Base-by-base conservation (phyloP, 352 stramenopile species). In the Globisporangium nodosum region DNA sequence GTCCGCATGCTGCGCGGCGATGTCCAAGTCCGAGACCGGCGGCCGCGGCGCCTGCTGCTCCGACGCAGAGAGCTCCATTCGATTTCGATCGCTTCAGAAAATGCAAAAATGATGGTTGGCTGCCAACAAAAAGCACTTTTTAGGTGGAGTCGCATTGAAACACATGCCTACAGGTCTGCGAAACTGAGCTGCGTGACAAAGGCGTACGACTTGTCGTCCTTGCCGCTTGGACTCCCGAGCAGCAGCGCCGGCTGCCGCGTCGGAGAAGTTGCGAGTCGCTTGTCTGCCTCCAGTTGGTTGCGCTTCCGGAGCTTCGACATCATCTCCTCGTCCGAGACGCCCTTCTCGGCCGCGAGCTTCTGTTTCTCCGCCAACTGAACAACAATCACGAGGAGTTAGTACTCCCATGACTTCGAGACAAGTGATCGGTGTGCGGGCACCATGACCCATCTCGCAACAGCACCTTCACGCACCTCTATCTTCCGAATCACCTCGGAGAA, bases 311-410 rank as follows among this genome's bases (percentile, higher is more conserved):
- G 66, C 54, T 92, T 92, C 13, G 75, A 74, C 59, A 90, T 70
- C 71, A 90, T 84, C 66, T 92, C 82, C 61, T 92, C 82, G 53
- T 92, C 81, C 24, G 82, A 92, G 64, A 92, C 81, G n/a, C 82
- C 82, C 31, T 82, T 81, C 65, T 92, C 82, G 15, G 78, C 76
- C 24, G 82, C 80, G n/a, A 80, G 70, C 58, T 88, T 87, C 57
- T 87, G 76, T 55, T 89, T 90, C 57, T 90, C 80, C 3, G 56
- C 71, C 69, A 87, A 64, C 82, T 92, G 8, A 7, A 9, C 20
- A 39, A 12, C 33, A 11, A 39, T 12, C 21, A 39, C 1, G 8
- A 39, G 8, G 6, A 8, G 33, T 39, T 9, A 39, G 31, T 35
- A 11, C 31, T 35, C 31, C 31, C 31, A 35, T 9, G 31, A 35